Percentiles rank a stretch among this genome's conserved stretches.
Evolutionary conservation across 2,329 filamentous ascomycete genomes (phyloP).

Genomic region (Diaporthe helianthi): DNA sequence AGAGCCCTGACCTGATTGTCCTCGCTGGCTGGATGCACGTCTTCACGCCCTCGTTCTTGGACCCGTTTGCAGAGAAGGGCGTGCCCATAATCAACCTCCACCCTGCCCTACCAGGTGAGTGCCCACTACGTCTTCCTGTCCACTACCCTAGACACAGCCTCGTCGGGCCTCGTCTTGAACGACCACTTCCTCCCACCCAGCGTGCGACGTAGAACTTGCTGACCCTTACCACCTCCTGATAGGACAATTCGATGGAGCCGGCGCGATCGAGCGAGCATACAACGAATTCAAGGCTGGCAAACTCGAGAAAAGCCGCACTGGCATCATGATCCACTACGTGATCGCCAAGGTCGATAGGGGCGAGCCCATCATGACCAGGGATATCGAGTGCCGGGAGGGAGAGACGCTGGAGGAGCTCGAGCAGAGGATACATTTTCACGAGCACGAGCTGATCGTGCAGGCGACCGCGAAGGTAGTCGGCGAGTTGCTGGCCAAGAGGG

Average conservation of each 20-base stretch:
- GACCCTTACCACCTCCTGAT: constrained; percentile 37
- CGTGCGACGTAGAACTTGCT: neutral
- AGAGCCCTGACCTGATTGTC: constrained; percentile 76
- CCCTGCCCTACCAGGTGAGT: constrained; percentile 71
- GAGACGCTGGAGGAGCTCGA: constrained; percentile 72
- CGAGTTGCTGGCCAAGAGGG: constrained; percentile 45
- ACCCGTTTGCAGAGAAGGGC: constrained; percentile 66
- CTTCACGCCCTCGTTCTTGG: constrained; percentile 72
- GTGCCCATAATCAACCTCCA: constrained; percentile 84
- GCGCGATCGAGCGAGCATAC: constrained; percentile 81
- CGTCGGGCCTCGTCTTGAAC: too few species aligned
- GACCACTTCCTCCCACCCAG: neutral
- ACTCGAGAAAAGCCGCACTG: constrained; percentile 73
- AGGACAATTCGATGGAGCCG: constrained; percentile 77
- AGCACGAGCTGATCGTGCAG: constrained; percentile 81
- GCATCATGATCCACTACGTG: constrained; percentile 91
- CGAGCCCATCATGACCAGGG: constrained; percentile 71
- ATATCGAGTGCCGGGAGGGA: constrained; percentile 70
- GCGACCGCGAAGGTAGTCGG: constrained; percentile 63
- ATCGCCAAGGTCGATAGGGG: constrained; percentile 82
- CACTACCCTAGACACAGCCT: neutral
- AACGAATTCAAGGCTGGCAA: constrained; percentile 70
- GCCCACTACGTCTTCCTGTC: neutral
- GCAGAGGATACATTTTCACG: constrained; percentile 75
- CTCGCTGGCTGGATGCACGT: constrained; percentile 91